Percentiles rank a stretch among this genome's conserved stretches.
Evolutionary conservation across 2,329 filamentous ascomycete genomes (phyloP).

Genomic region (Colletotrichum cordylinicola): DNA sequence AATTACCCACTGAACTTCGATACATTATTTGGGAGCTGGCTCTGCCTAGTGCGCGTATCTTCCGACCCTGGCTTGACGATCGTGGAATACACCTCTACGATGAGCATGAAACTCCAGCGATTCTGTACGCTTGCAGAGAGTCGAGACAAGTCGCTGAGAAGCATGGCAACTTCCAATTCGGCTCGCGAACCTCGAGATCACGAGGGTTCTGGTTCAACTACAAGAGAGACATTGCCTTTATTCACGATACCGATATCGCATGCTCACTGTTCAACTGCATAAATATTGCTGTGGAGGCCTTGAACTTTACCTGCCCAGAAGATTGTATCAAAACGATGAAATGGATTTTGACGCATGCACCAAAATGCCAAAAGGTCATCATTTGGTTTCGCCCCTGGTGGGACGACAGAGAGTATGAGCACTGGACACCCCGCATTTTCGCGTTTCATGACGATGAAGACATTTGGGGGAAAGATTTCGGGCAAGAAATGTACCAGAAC

Average conservation of each 20-base stretch:
- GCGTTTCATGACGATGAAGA: no score
- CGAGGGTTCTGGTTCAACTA: not conserved
- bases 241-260: not conserved
- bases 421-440: no score
- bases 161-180: not conserved
- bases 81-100: not conserved
- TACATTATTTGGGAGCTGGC: not conserved
- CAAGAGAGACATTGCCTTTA: not conserved
- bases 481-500: no score
- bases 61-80: not conserved
- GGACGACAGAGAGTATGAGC: no score
- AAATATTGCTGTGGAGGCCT: not conserved
- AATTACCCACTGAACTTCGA: not conserved
- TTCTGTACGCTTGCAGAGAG: not conserved
- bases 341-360: not conserved
- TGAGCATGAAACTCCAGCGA: not conserved
- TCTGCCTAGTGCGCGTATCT: not conserved
- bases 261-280: not conserved
- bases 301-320: not conserved
- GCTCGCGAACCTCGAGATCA: not conserved
- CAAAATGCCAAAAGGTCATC: not conserved
- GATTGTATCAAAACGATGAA: not conserved
- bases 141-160: not conserved
- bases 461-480: no score
- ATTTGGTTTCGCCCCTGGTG: no score